Evolutionary conservation across 116 monocot species (phyloP).

Genomic region (Cymodocea nodosa): DNA sequence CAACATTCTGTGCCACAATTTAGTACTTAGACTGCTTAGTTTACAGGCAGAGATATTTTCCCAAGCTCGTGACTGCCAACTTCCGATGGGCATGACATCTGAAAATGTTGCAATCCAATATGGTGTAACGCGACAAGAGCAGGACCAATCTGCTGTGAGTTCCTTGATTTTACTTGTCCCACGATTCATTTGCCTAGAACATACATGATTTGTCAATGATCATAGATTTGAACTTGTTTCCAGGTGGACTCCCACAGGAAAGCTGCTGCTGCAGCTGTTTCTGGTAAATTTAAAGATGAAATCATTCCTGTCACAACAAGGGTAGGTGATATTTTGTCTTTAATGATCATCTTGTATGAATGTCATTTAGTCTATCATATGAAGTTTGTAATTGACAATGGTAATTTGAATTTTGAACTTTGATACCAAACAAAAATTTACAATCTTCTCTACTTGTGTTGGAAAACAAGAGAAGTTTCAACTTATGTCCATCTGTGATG

Average conservation of each 20-base stretch:
- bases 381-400: too few relatives aligned
- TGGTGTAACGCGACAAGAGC: constrained; percentile 77
- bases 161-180: not conserved
- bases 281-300: constrained; percentile 93
- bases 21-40: not conserved
- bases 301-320: constrained; percentile 78
- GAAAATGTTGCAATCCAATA: constrained; percentile 84
- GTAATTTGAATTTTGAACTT: too few relatives aligned
- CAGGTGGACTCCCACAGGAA: constrained; percentile 80
- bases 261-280: constrained; percentile 73
- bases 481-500: too few relatives aligned
- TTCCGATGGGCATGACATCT: constrained; percentile 95
- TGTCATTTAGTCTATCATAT: too few relatives aligned
- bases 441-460: too few relatives aligned
- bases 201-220: too few relatives aligned
- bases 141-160: constrained; percentile 95
- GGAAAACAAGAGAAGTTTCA: too few relatives aligned
- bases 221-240: not conserved
- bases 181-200: too few relatives aligned
- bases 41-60: constrained; percentile 34
- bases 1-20: not conserved
- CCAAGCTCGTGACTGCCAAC: constrained; percentile 76
- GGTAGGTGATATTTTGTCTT: constrained; percentile 20
- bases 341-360: too few relatives aligned
- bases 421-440: too few relatives aligned